These are phyloP conservation scores for Gillenia trifoliata DNA, from an alignment of 306 rosid genomes.

Conservation along the genomic window DNA sequence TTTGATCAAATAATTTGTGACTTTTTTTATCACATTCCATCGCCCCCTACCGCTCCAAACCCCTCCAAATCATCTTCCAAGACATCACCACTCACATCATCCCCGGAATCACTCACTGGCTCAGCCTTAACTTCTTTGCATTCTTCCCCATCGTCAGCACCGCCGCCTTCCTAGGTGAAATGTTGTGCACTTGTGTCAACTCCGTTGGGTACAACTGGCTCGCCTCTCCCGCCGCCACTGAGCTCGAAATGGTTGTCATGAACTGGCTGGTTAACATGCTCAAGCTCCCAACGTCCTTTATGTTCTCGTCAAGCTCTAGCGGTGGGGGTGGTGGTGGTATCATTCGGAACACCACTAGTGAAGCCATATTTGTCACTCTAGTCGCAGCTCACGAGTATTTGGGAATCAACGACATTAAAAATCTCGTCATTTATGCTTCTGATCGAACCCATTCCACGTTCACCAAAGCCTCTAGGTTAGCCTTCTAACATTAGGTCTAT, in stretches of 20 bases:
- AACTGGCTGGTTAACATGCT: constrained; percentile 58
- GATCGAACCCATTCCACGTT: constrained; percentile 62
- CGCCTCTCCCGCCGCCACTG: constrained; percentile 63
- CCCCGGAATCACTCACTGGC: constrained; percentile 70
- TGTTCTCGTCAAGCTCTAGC: constrained; percentile 39
- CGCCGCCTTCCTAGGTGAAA: constrained; percentile 57
- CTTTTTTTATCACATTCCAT: too few species aligned
- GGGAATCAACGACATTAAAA: constrained; percentile 8
- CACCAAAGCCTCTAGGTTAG: constrained; percentile 43
- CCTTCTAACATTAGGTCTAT: constrained; percentile 31
- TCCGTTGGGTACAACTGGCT: constrained; percentile 62
- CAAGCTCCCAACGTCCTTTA: constrained; percentile 34
- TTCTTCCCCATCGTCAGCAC: constrained; percentile 52
- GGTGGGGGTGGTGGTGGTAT: constrained; percentile 52
- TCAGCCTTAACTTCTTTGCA: constrained; percentile 52
- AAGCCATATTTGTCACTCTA: constrained; percentile 50
- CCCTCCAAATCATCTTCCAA: constrained; percentile 43
- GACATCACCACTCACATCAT: constrained; percentile 42
- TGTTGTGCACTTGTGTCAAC: constrained; percentile 48
- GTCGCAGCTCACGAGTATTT: constrained; percentile 44
- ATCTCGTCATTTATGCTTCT: constrained; percentile 57
- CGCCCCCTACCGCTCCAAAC: constrained; percentile 42
- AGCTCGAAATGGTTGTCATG: constrained; percentile 56
- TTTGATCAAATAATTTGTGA: too few species aligned
- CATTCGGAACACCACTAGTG: constrained; percentile 51